phyloP scores from a whole-genome alignment of 1,284 basidiomycete genomes.

The Athelia psychrophila region DNA sequence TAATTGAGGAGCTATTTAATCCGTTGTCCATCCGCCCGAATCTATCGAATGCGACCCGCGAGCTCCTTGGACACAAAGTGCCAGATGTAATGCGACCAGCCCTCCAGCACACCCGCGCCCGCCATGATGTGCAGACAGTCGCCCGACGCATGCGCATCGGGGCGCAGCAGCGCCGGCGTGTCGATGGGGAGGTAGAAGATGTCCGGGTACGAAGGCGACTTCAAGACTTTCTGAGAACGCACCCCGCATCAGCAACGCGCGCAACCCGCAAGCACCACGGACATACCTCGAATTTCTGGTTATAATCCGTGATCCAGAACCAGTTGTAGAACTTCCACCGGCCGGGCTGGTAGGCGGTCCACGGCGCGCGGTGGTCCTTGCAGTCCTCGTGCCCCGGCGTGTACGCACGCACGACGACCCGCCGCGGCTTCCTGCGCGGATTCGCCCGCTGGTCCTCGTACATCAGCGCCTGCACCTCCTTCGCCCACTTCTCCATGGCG shows the following conservation, averaged over 20 bases:
- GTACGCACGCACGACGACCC: slow-evolving; percentile 59
- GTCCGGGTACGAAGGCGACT: slow-evolving; percentile 40
- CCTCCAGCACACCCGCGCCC: slow-evolving; percentile 63
- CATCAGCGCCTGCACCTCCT: slow-evolving; percentile 42
- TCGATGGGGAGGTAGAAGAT: slow-evolving; percentile 60
- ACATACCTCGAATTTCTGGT: slow-evolving; percentile 51
- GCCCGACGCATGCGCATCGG: slow-evolving; percentile 58
- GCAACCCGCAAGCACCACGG: background rate
- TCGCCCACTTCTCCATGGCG: slow-evolving; percentile 53
- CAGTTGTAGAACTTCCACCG: slow-evolving; percentile 58
- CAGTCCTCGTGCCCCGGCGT: slow-evolving; percentile 64
- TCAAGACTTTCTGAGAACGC: slow-evolving; percentile 37
- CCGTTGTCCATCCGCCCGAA: too few relatives aligned
- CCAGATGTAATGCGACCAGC: slow-evolving; percentile 72
- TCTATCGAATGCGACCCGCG: slow-evolving; percentile 3
- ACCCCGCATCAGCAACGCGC: slow-evolving; percentile 4
- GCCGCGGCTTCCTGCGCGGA: slow-evolving; percentile 24
- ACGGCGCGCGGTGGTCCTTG: slow-evolving; percentile 42
- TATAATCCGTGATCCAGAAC: slow-evolving; percentile 55
- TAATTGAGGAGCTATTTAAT: too few relatives aligned
- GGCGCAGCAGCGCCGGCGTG: slow-evolving; percentile 53
- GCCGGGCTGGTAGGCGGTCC: slow-evolving; percentile 39
- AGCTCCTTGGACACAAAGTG: slow-evolving; percentile 49
- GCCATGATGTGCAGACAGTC: slow-evolving; percentile 67
- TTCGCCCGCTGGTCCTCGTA: slow-evolving; percentile 15